Percentiles rank a stretch among this genome's conserved stretches.
These are phyloP conservation scores for Gossypium schwendimanii DNA, from an alignment of 441 rosid genomes.

Conservation along the genomic window DNA sequence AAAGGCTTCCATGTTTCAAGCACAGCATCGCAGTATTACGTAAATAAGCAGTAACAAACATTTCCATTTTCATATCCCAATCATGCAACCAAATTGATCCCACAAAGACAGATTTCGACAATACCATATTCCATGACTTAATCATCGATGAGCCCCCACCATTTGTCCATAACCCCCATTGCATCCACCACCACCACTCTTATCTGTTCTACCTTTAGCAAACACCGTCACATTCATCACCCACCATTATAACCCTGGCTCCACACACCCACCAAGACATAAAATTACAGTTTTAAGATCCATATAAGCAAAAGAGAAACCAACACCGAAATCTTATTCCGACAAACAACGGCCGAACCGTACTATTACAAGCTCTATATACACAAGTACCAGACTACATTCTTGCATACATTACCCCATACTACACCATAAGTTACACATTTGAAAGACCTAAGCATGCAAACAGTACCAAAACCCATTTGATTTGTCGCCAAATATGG, in stretches of 20 bases:
- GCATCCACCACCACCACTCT: not conserved
- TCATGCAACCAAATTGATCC: not conserved
- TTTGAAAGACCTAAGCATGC: not conserved
- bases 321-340: slow-evolving; percentile 2
- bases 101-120: not conserved
- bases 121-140: not conserved
- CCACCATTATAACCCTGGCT: not conserved
- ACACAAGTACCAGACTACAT: not conserved
- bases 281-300: not conserved
- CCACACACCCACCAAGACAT: not conserved
- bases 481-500: not conserved
- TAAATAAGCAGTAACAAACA: not conserved
- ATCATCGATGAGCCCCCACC: not conserved
- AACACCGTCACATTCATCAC: not conserved
- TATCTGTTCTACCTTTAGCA: slow-evolving; percentile 9
- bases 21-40: not conserved
- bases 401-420: not conserved
- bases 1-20: not conserved
- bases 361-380: not conserved
- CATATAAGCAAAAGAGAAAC: not conserved
- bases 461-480: not conserved
- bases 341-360: not conserved
- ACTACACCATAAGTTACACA: not conserved
- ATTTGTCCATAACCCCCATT: not conserved
- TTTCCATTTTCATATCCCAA: not conserved